Evolutionary conservation across 2,329 filamentous ascomycete species (phyloP), one percentile per base, ranked within the genome.

Genomic region (Ascochyta rabiei): DNA sequence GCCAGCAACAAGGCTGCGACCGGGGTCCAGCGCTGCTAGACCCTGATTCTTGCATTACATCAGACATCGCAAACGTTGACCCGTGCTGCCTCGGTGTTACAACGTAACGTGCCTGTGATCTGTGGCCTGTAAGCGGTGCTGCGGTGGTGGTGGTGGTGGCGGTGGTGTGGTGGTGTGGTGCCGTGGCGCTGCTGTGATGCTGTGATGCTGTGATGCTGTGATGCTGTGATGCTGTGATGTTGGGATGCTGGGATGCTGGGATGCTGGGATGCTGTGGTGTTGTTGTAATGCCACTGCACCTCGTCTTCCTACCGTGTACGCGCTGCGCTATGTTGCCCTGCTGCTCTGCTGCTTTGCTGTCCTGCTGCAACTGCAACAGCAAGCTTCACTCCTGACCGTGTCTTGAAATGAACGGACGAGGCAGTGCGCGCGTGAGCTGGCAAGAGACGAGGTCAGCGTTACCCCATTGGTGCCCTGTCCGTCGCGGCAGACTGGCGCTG

Each of bases 21-120:
- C 49, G 53, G 56, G 46, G 44, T 53, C 19, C 18, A 18, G 40
- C 34, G 59, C 43, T 51, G 51, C 23, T 40, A 55, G 64, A 65
- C 62, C 64, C 64, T 67, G 64, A 67, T 58, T 28, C 48, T n/a
- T 53, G 53, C 38, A 61, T 62, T 61, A 62, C 63, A 64, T 64
- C 61, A 62, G 59, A 51, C 58, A 56, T 53, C 21, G 52, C 59
- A 47, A 63, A 59, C 54, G 54, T 59, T n/a, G 34, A 38, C 40
- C 33, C 40, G 40, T 48, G 37, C 35, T 43, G 31, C 21, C 31
- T 51, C 43, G 53, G 53, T 49, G 45, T 30, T 18, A 40, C 50
- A 18, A 15, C 13, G n/a, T 37, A 24, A 39, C 45, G 26, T 30
- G 51, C 21, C 6, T 30, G 40, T 30, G 40, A 35, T 16, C 12